Percentiles rank a stretch among this genome's conserved stretches.
Conservation (phyloP, 495 filamentous ascomycete species). For the Talaromyces liani region DNA sequence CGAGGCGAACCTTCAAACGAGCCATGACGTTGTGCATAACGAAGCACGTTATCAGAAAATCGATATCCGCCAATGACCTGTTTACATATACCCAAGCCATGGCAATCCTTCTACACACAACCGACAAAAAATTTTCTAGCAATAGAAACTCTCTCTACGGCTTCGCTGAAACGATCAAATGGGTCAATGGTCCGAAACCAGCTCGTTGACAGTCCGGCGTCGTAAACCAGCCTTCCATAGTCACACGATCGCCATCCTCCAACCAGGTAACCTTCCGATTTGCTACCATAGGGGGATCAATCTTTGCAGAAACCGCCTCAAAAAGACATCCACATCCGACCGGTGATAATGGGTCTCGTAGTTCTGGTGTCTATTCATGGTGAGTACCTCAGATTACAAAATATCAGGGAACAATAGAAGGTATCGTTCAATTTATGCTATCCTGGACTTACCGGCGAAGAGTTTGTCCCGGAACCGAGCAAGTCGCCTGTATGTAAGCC, state of each 20-base stretch:
- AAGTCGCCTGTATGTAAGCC: too few relatives aligned
- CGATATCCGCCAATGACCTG: background rate
- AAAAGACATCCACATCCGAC: slow-evolving; percentile 1
- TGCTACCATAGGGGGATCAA: background rate
- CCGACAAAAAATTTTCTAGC: background rate
- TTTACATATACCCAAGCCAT: background rate
- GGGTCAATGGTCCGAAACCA: background rate
- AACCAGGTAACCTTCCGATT: background rate
- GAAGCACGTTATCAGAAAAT: background rate
- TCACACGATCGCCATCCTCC: background rate
- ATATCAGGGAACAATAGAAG: background rate
- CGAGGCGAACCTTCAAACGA: background rate
- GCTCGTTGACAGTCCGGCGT: background rate
- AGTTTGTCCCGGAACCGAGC: too few relatives aligned
- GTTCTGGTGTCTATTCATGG: background rate
- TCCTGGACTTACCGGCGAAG: too few relatives aligned
- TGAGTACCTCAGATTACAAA: background rate
- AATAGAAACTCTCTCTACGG: background rate
- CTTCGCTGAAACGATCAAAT: background rate
- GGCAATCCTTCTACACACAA: background rate
- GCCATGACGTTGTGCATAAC: background rate
- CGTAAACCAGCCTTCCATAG: slow-evolving; percentile 3
- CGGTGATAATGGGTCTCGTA: background rate
- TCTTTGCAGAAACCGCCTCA: background rate
- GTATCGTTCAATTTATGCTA: background rate